Percentiles rank a stretch among this genome's conserved stretches.
Conservation (phyloP, 31 red algal genomes). For the Odonthalia washingtoniensis region DNA sequence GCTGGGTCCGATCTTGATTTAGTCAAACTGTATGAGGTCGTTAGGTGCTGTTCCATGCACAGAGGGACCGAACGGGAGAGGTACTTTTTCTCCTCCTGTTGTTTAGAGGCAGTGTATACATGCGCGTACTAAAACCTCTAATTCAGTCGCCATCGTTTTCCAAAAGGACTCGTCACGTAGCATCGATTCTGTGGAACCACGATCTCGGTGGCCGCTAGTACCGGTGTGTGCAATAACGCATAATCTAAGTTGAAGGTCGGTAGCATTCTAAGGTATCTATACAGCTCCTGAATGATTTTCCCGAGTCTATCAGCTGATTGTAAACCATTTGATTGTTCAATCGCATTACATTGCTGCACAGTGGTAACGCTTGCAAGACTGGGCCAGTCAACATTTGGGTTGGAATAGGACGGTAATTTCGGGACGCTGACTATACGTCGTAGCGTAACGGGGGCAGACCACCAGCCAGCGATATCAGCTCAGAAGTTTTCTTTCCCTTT, state of each 20-base stretch:
- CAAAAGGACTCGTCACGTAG: not conserved
- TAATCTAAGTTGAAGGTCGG: not conserved
- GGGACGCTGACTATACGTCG: not conserved
- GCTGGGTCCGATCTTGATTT: not conserved
- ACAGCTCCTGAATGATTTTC: not conserved
- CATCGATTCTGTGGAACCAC: not conserved
- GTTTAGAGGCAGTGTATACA: constrained; percentile 1
- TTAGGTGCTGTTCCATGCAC: not conserved
- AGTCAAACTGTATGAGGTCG: not conserved
- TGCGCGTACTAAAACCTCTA: not conserved
- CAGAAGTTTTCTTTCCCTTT: not conserved
- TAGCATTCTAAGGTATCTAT: not conserved
- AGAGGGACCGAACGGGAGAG: not conserved
- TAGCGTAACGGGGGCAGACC: not conserved
- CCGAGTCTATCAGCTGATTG: not conserved
- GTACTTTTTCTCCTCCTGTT: not conserved
- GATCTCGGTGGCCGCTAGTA: not conserved
- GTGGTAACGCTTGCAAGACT: not conserved
- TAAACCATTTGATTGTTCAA: not conserved
- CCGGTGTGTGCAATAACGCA: not conserved
- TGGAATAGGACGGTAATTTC: not conserved
- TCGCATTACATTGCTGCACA: not conserved
- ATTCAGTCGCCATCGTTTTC: not conserved
- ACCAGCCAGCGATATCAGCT: not conserved
- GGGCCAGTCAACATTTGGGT: not conserved